Evolutionary conservation across 164 flowering plant genomes (phyloP), one percentile per base, ranked within the genome.

Genomic region (Buxus sempervirens): DNA sequence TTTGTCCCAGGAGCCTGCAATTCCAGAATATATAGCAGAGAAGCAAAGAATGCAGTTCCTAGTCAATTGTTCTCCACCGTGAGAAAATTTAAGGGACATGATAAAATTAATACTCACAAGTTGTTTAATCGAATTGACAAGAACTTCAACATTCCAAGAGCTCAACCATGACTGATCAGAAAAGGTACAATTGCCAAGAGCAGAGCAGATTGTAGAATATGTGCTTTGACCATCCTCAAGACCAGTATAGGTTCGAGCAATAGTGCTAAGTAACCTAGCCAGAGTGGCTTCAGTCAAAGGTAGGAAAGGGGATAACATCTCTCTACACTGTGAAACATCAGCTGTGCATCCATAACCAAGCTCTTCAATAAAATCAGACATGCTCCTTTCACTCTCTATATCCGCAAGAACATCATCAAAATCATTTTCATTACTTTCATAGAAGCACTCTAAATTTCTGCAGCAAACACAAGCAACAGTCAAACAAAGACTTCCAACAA

Each of bases 341-440:
- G 76, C 75, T 14, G 99, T 90, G 84, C 96, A 91, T 42, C 93
- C 97, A 84, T 91, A 91, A 38, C 99, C 98, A 48, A 93, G 78
- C 72, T 96, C 99, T 72, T 76, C 82, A 83, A 96, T 72, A 21
- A 91, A 71, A 76, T 90, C 96, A 63, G 84, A 93, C 85, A 89
- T 80, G 51, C 83, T 86, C 66, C 79, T 81, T 69, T 93, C 98
- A 72, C 80, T 86, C 82, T 96, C 91, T 82, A 96, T 87, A 76
- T 96, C 98, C 18, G 85, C 92, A 48, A 93, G 78, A 70, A 96
- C 74, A 68, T 81, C 78, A 76, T 90, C 87, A 81, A 91, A 89
- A 65, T 91, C 97, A 78, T 82, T 78, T 56, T 84, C 88, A 36
- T 62, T 67, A 48, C 70, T 65, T 21, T 79, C 91, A 74, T 77